Evolutionary conservation across 2,329 filamentous ascomycete species (phyloP).

Genomic region (Fusarium miscanthi): DNA sequence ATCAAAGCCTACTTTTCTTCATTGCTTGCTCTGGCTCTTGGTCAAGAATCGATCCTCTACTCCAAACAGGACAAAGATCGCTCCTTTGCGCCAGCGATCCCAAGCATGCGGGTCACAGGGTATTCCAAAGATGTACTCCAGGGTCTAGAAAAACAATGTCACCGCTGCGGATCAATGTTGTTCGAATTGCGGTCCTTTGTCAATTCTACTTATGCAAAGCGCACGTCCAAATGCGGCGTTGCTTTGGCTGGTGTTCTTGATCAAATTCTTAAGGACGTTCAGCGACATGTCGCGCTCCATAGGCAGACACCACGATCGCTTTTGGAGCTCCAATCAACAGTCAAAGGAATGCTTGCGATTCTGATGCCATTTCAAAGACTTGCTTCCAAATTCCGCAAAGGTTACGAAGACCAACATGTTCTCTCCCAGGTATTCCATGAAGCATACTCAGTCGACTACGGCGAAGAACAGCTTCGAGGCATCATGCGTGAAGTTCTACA

Average conservation of each 20-base stretch:
- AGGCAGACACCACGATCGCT: constrained; percentile 59
- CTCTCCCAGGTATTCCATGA: constrained; percentile 71
- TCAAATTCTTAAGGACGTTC: constrained; percentile 60
- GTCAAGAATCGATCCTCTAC: constrained; percentile 79
- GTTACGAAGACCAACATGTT: constrained; percentile 68
- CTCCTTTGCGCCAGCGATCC: constrained; percentile 63
- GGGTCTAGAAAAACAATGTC: constrained; percentile 59
- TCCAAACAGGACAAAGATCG: constrained; percentile 64
- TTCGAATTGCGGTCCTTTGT: constrained; percentile 60
- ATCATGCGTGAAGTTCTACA: constrained; percentile 75
- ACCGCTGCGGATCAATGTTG: constrained; percentile 60
- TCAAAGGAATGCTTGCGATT: constrained; percentile 60
- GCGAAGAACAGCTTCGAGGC: constrained; percentile 68
- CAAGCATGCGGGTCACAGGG: constrained; percentile 64
- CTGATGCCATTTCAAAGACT: constrained; percentile 64
- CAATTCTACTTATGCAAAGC: constrained; percentile 57
- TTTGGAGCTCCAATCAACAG: constrained; percentile 63
- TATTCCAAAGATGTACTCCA: constrained; percentile 63
- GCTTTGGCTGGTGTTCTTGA: constrained; percentile 64
- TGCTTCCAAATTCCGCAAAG: constrained; percentile 57
- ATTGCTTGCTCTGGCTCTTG: constrained; percentile 74
- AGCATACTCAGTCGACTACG: constrained; percentile 72
- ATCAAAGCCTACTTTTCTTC: constrained; percentile 64
- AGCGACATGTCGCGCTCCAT: constrained; percentile 60
- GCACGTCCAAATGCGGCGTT: constrained; percentile 59